Evolutionary conservation across 2,329 filamentous ascomycete genomes (phyloP).

Genomic region (Cercospora brassicicola): DNA sequence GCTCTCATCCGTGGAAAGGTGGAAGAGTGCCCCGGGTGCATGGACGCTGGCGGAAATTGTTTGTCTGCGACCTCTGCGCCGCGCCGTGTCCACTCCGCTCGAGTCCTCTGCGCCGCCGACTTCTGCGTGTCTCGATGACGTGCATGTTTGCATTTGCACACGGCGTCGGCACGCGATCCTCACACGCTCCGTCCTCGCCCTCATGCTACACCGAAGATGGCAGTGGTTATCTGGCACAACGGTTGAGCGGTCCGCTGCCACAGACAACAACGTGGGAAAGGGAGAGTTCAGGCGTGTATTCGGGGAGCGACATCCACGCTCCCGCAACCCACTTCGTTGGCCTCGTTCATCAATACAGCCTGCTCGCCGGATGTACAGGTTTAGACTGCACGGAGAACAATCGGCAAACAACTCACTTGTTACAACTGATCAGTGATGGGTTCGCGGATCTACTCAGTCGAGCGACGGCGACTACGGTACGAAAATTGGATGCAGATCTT

Average conservation of each 20-base stretch:
- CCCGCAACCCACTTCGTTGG: not conserved
- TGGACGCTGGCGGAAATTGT: not conserved
- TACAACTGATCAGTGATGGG: no score
- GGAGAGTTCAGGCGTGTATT: not conserved
- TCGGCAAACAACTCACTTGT: no score
- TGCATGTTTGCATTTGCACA: not conserved
- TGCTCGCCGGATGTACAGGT: not conserved
- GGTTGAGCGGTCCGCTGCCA: not conserved
- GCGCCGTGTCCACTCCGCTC: not conserved
- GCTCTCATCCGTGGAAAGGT: not conserved
- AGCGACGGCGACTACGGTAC: no score
- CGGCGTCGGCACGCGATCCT: not conserved
- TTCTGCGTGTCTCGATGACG: not conserved
- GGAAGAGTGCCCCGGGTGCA: not conserved
- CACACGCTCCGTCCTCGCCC: not conserved
- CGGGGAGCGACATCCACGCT: not conserved
- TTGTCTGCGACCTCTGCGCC: not conserved
- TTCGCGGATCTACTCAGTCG: no score
- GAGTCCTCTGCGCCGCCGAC: not conserved
- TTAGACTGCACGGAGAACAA: no score
- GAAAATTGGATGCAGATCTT: no score
- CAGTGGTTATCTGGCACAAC: not conserved
- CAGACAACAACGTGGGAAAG: not conserved
- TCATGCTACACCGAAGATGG: not conserved
- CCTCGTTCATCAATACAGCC: not conserved